A percentile compares a stretch with the other conserved stretches of the same genome.
Conservation (phyloP, 106 monocot genomes). For the Posidonia australis region DNA sequence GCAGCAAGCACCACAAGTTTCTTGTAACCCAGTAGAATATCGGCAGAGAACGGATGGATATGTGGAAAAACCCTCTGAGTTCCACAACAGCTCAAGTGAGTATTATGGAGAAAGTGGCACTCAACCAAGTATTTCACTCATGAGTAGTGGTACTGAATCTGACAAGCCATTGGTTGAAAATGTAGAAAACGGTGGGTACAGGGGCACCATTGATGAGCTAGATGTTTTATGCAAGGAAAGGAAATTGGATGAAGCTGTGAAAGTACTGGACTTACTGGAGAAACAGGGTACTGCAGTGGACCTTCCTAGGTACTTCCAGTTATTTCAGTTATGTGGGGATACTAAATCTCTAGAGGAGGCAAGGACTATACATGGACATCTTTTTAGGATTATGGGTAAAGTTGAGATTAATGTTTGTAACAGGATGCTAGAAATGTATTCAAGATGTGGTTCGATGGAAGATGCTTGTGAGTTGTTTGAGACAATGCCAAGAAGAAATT, state of each 20-base stretch:
- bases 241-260: constrained; percentile 58
- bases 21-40: background rate
- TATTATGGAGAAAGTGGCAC: constrained; percentile 2
- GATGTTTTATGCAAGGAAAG: constrained; percentile 46
- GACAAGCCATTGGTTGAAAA: background rate
- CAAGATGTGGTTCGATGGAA: constrained; percentile 49
- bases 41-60: background rate
- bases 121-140: background rate
- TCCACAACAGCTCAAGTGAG: background rate
- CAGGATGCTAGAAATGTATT: constrained; percentile 65
- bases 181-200: constrained; percentile 11
- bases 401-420: constrained; percentile 46
- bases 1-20: background rate
- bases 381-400: constrained; percentile 15
- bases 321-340: constrained; percentile 63
- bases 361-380: constrained; percentile 37
- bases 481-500: constrained; percentile 52
- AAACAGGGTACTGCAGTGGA: constrained; percentile 33
- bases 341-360: constrained; percentile 45
- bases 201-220: constrained; percentile 58
- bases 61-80: background rate
- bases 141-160: background rate
- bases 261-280: constrained; percentile 45
- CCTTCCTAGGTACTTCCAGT: constrained; percentile 31
- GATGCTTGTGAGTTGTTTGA: constrained; percentile 72